Base-by-base conservation (phyloP, 352 stramenopile genomes). In the Bremia lactucae region DNA sequence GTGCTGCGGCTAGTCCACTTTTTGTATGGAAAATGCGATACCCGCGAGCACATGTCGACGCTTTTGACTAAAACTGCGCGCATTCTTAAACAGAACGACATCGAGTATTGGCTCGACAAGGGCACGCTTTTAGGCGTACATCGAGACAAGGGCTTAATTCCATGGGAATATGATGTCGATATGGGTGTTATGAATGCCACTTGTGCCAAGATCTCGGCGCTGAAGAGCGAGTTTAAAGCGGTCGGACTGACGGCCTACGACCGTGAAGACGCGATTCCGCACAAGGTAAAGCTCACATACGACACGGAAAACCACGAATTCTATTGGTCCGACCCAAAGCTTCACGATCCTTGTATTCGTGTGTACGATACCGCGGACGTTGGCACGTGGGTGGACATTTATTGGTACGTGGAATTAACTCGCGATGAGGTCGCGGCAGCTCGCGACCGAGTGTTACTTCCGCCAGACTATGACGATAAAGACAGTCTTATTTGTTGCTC, bases 31-130 rank as follows among this genome's bases (percentile, higher is more conserved):
- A 87, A 87, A 49, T 87, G 75, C 48, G 75, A 87, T 59, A 87
- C 75, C 10, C 72, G 75, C 33, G 49, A 45, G 44, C 68, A 77
- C 40, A 87, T 87, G 75, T 60, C 68, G 22, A 56, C 55, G 55
- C 42, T 87, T 34, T 55, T 87, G 44, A 83, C 62, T 29, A 85
- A 78, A 51, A 83, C 75, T 16, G 72, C 72, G 9, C 52, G 28
- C 2, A 76, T 87, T 28, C 55, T 87, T 18, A 62, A 83, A 44
- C 57, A 49, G 39, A 65, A 87, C 56, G 55, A 72, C 24, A 36
- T 89, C 53, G 68, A 89, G 62, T 89, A 86, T 41, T 89, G 76
- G 76, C 68, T 89, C 15, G 76, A 89, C 64, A 86, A 85, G 50
- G 73, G 76, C 41, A 85, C 76, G 37, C 56, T 89, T 2, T 50